phyloP scores from a whole-genome alignment of 768 basidiomycete genomes.

The Tricholoma terreum region DNA sequence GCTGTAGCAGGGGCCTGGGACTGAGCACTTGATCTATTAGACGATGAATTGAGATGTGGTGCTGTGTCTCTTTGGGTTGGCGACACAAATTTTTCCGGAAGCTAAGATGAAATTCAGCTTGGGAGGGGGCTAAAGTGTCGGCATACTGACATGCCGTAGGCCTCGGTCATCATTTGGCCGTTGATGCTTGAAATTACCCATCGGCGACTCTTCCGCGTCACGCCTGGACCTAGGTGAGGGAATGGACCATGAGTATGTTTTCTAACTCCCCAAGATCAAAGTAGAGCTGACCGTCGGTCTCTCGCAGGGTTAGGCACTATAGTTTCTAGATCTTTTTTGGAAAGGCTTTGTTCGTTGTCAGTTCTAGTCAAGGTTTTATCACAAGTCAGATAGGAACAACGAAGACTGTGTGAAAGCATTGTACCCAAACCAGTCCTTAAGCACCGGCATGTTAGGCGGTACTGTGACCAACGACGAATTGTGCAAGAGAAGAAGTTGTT shows the following conservation, averaged over 20 bases:
- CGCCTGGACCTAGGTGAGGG: constrained; percentile 57
- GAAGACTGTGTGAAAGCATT: constrained; percentile 23
- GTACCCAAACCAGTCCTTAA: constrained; percentile 90
- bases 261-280: constrained; percentile 3
- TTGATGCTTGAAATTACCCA: constrained; percentile 92
- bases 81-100: constrained; percentile 86
- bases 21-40: constrained; percentile 40
- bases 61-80: constrained; percentile 66
- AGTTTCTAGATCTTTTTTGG: constrained; percentile 72
- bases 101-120: constrained; percentile 36
- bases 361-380: constrained; percentile 25
- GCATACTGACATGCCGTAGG: constrained; percentile 62
- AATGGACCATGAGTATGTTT: neutral
- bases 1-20: constrained; percentile 33
- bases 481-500: constrained; percentile 63
- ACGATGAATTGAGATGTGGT: constrained; percentile 51
- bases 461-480: constrained; percentile 73
- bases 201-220: constrained; percentile 82
- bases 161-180: constrained; percentile 59
- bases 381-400: constrained; percentile 10
- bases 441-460: constrained; percentile 73
- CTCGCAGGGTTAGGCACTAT: constrained; percentile 48
- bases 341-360: constrained; percentile 62
- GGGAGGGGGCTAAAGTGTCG: constrained; percentile 8
- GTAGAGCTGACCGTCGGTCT: constrained; percentile 59